Percentiles rank a stretch among this genome's conserved stretches.
Evolutionary conservation across 129 eudicot species (phyloP).

Genomic region (Centaurea solstitialis): DNA sequence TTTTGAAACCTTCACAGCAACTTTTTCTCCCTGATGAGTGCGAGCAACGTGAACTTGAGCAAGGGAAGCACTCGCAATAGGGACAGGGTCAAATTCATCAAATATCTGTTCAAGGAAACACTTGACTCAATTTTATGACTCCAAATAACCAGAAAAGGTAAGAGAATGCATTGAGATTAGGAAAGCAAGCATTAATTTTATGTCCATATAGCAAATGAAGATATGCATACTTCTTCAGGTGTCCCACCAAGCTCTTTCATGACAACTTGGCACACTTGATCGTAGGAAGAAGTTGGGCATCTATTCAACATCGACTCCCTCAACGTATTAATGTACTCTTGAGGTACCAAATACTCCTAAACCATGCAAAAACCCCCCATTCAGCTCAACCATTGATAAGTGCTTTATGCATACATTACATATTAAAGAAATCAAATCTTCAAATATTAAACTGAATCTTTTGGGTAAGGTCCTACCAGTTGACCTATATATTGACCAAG

Average conservation of each 20-base stretch:
- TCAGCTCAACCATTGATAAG: not conserved
- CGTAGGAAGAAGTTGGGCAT: conserved; percentile 89
- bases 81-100: conserved; percentile 84
- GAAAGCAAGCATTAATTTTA: not conserved
- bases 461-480: conserved; percentile 51
- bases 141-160: conserved; percentile 5
- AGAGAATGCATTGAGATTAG: conserved; percentile 2
- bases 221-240: conserved; percentile 74
- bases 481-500: conserved; percentile 93
- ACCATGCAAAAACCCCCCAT: conserved; percentile 9
- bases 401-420: not conserved
- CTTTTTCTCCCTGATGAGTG: conserved; percentile 81
- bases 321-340: conserved; percentile 73
- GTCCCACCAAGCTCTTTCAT: conserved; percentile 91
- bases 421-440: not conserved
- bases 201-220: not conserved
- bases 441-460: not conserved
- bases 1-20: conserved; percentile 80
- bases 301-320: conserved; percentile 86
- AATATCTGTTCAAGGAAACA: conserved; percentile 58
- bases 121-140: conserved; percentile 15
- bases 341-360: conserved; percentile 89
- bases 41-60: conserved; percentile 95
- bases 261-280: conserved; percentile 81
- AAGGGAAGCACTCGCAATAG: conserved; percentile 96